Evolutionary conservation across 169 alveolate species (phyloP), one percentile per base, ranked within the genome.

Genomic region (Amoebophrya sp.): DNA sequence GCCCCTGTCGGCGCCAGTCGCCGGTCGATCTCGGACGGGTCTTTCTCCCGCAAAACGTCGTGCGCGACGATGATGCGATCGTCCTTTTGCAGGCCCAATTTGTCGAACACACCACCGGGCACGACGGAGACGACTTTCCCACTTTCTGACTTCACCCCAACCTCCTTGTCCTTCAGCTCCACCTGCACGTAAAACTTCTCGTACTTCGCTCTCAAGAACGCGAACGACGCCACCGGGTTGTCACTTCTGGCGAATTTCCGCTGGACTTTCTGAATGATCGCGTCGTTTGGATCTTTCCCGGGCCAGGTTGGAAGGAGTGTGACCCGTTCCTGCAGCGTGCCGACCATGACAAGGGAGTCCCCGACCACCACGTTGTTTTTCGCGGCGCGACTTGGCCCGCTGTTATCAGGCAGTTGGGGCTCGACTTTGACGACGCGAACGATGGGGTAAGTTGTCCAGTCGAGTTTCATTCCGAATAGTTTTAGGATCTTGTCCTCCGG

Each of bases 271-370:
- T 66, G 83, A 2, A 25, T 25, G 38, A 66, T 25, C 39, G 83
- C 83, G 32, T 66, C 83, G 83, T 7, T 1, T 2, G 38, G 38
- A 25, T 2, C 0, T 2, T 3, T 66, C 35, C 83, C 83, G 29
- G 32, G 38, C 83, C 83, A 66, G 32, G 83, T 25, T 1, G 83
- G 35, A 3, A 66, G 32, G 32, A 66, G 35, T 2, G 83, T 66
- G 35, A 66, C 35, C 32, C 83, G 83, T 47, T 66, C 83, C 83
- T 66, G 83, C 35, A 66, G 83, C 29, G 83, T 66, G 83, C 83
- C 83, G 83, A 18, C 29, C 35, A 25, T 25, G 10, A 66, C 1
- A 3, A 66, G 29, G 35, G 18, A 0, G 83, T 66, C 83, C 12
- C 83, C 83, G 35, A 66, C 83, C 39, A 18, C 10, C 0, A 66